Base-by-base conservation (phyloP, 805 yeast species). In the Yamadazyma sp. region DNA sequence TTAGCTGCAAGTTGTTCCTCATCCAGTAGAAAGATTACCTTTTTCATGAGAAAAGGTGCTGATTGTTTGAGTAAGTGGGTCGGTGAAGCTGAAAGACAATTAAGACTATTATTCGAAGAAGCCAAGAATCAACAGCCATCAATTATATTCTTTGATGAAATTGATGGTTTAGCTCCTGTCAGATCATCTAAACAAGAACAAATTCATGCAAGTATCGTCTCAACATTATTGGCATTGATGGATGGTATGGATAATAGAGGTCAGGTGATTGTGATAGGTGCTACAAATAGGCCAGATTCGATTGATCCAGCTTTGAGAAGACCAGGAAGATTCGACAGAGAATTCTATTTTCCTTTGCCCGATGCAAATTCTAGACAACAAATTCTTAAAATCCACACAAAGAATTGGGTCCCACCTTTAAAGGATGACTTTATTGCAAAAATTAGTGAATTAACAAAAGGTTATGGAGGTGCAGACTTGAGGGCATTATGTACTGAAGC, bases 201-300 rank as follows among this genome's bases (percentile, higher is more conserved):
- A 60, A 93, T 93, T 40, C 98, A 93, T 60, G 96, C 98, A 3
- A 84, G 95, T 43, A 93, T 93, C 40, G 98, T 93, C 2, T 88
- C 97, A 4, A 93, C 98, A 0, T 65, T 93, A 50, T 73, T 93
- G 44, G 98, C 98, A 0, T 65, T 93, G 34, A 93, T 93, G 98
- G 98, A 93, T 59, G 98, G 98, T 50, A 93, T 93, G 98, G 98
- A 91, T 56, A 88, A 88, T 48, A 78, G 98, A 56, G 98, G 98
- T 6, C 98, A 93, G 56, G 98, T 93, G 13, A 91, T 93, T 45
- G 96, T 93, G 2, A 89, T 93, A 48, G 98, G 98, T 40, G 98
- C 98, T 1, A 93, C 98, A 0, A 93, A 93, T 61, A 70, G 98
- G 53, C 98, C 98, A 0, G 98, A 93, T 61, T 85, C 97, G 0